phyloP scores from a whole-genome alignment of 129 eudicot species.

The Flaveria linearis region DNA sequence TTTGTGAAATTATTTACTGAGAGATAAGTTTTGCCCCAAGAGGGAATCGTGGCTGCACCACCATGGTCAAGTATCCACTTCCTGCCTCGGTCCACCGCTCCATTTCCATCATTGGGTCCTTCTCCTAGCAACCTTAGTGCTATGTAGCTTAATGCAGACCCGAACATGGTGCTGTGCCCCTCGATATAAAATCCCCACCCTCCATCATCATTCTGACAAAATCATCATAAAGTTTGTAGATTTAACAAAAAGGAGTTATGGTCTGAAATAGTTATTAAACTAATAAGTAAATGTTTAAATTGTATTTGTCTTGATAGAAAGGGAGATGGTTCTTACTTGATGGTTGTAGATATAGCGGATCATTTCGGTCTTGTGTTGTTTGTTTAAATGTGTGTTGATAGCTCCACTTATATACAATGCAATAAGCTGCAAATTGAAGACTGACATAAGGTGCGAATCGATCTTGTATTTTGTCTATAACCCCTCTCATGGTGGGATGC shows the following conservation, averaged over 20 bases:
- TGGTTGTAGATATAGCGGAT: slow-evolving; percentile 73
- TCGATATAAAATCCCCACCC: slow-evolving; percentile 86
- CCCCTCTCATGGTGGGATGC: not conserved
- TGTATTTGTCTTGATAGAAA: not conserved
- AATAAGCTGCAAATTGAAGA: slow-evolving; percentile 50
- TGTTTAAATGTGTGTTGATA: slow-evolving; percentile 47
- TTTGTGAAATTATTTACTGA: slow-evolving; percentile 43
- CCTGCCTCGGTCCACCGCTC: slow-evolving; percentile 50
- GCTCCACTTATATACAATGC: slow-evolving; percentile 74
- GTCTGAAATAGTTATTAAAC: not conserved
- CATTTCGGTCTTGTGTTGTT: slow-evolving; percentile 68
- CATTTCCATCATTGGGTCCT: slow-evolving; percentile 61
- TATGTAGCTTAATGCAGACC: slow-evolving; percentile 70
- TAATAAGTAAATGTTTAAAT: not conserved
- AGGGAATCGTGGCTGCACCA: slow-evolving; percentile 72
- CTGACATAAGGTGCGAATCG: not conserved
- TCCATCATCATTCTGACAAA: slow-evolving; percentile 71
- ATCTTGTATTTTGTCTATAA: not conserved
- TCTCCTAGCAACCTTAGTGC: slow-evolving; percentile 65
- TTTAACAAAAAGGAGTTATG: not conserved
- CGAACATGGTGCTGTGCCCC: slow-evolving; percentile 79
- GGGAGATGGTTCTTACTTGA: slow-evolving; percentile 47
- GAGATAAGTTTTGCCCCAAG: slow-evolving; percentile 87
- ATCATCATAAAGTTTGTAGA: not conserved
- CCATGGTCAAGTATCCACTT: slow-evolving; percentile 79